Conservation (phyloP, 2,329 filamentous ascomycete genomes). For the Fusarium sp. region DNA sequence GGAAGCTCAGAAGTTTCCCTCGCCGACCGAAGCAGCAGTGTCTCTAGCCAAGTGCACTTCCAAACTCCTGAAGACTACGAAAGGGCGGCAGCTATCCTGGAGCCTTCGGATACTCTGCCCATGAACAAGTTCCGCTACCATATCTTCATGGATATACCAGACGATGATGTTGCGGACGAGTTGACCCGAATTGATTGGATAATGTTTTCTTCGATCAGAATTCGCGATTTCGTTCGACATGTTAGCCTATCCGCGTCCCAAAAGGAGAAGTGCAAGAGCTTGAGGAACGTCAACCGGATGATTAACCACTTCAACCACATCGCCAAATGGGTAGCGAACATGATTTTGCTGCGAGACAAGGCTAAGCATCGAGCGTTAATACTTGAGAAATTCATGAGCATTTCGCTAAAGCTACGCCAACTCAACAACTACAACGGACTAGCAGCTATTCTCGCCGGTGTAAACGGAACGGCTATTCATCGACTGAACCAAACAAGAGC, state of each 20-base stretch:
- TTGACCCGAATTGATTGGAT: slow-evolving; percentile 97
- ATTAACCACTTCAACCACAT: slow-evolving; percentile 92
- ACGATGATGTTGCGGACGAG: slow-evolving; percentile 90
- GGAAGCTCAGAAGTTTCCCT: slow-evolving; percentile 63
- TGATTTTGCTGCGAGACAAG: slow-evolving; percentile 92
- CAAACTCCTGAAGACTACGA: slow-evolving; percentile 85
- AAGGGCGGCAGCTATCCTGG: slow-evolving; percentile 79
- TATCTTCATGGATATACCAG: slow-evolving; percentile 87
- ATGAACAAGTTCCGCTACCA: slow-evolving; percentile 92
- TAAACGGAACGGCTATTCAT: slow-evolving; percentile 90
- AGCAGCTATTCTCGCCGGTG: slow-evolving; percentile 92
- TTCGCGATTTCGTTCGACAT: slow-evolving; percentile 92
- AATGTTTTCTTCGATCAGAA: slow-evolving; percentile 95
- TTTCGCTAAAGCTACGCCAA: slow-evolving; percentile 87
- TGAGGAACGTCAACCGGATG: slow-evolving; percentile 94
- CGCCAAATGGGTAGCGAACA: slow-evolving; percentile 85
- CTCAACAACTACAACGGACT: slow-evolving; percentile 98
- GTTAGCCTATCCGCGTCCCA: slow-evolving; percentile 82
- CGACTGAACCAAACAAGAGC: slow-evolving; percentile 85
- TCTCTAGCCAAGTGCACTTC: slow-evolving; percentile 68
- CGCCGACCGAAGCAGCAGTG: slow-evolving; percentile 57
- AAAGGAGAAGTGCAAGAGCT: slow-evolving; percentile 81
- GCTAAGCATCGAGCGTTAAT: slow-evolving; percentile 93
- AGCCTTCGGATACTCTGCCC: slow-evolving; percentile 77
- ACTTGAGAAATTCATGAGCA: slow-evolving; percentile 94